These are phyloP conservation scores for Aspergillus avenaceus DNA, from an alignment of 495 filamentous ascomycete species.

Conservation along the genomic window DNA sequence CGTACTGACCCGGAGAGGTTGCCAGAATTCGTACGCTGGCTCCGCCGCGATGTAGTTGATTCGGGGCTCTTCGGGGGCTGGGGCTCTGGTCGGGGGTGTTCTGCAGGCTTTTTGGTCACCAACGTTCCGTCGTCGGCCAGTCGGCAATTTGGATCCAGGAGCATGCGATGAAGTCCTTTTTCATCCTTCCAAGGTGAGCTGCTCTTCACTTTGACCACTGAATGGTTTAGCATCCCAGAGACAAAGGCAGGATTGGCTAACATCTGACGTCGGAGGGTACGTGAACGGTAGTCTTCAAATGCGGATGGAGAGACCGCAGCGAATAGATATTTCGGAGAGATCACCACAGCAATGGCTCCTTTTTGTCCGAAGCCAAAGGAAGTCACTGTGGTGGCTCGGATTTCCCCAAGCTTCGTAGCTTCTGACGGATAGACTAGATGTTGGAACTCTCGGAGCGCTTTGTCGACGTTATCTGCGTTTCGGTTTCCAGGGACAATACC, in stretches of 20 bases:
- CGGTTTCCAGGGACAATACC: constrained; percentile 93
- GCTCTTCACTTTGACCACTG: constrained; percentile 16
- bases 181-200: constrained; percentile 21
- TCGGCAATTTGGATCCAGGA: constrained; percentile 83
- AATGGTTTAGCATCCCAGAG: constrained; percentile 57
- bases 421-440: constrained; percentile 94
- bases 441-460: constrained; percentile 90
- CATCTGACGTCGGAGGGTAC: constrained; percentile 79
- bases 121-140: not conserved
- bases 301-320: constrained; percentile 62
- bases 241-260: constrained; percentile 7
- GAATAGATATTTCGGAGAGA: constrained; percentile 92
- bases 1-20: too few species aligned
- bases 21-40: too few species aligned
- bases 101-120: too few species aligned
- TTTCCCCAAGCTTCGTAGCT: constrained; percentile 84
- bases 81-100: too few species aligned
- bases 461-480: constrained; percentile 97
- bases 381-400: constrained; percentile 96
- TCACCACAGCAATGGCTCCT: constrained; percentile 90
- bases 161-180: constrained; percentile 77
- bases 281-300: constrained; percentile 51
- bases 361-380: constrained; percentile 99
- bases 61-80: too few species aligned
- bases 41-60: not conserved